Conservation (phyloP, 2,329 filamentous ascomycete genomes). For the Biscogniauxia marginata region DNA sequence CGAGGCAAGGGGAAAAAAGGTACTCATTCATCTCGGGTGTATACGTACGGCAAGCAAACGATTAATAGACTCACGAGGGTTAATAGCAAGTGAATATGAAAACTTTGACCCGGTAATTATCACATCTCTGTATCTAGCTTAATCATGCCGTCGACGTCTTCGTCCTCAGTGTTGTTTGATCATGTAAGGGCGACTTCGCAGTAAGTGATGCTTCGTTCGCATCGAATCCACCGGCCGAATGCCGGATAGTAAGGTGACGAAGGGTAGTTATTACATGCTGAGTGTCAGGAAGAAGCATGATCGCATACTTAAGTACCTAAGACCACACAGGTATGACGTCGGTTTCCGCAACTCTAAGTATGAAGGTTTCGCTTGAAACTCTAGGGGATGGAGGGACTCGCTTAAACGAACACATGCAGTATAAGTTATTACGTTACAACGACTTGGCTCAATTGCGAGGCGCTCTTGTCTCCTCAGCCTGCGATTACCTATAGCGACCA, state of each 20-base stretch:
- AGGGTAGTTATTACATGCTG: background rate
- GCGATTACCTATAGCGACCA: no score
- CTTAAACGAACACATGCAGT: background rate
- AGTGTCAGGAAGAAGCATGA: no score
- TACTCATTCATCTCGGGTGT: background rate
- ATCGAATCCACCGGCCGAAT: background rate
- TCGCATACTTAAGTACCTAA: no score
- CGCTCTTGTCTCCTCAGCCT: no score
- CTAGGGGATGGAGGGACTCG: background rate
- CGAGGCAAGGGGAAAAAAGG: background rate
- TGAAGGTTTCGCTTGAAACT: no score
- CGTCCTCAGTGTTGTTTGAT: background rate
- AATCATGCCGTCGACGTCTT: background rate
- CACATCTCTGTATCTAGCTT: no score
- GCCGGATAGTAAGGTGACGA: background rate
- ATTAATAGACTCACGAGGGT: background rate
- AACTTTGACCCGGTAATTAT: background rate
- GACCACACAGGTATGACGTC: no score
- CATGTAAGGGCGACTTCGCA: background rate
- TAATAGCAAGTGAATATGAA: background rate
- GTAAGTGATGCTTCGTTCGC: background rate
- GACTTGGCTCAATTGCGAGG: no score
- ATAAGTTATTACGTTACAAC: no score
- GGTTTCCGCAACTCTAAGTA: background rate
- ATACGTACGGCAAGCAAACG: background rate